Base-by-base conservation (phyloP, 1,284 basidiomycete species). In the Coriolopsis trogii region DNA sequence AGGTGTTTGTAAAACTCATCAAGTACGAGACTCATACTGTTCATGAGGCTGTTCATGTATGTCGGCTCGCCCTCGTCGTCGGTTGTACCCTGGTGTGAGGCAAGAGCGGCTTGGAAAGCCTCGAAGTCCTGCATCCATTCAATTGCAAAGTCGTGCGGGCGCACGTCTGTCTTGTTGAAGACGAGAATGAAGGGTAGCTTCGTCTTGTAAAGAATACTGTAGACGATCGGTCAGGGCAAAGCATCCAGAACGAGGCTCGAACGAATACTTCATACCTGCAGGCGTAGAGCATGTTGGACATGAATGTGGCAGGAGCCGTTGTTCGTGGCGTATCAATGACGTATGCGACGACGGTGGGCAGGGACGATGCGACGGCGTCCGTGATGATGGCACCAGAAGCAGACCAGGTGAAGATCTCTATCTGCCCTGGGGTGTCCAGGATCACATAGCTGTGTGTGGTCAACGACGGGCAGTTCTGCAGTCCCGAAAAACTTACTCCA, bases 101-200 rank as follows among this genome's bases (percentile, higher is more conserved):
- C 81, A 52, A 92, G 72, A 8, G 90, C 89, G 4, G 73, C 78
- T 59, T 94, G 91, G 68, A 92, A 92, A 20, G 81, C 82, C 70
- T 99, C 96, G 67, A 98, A 99, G 69, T 99, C 97, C 29, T 84
- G 78, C 96, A 99, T 99, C 97, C 97, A 99, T 57, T 97, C 93
- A 33, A 96, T 62, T 4, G 96, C 97, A 70, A 98, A 98, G 41
- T 87, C 82, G 71, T 96, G 92, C 2, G 88, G 78, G 60, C 88
- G 81, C 3, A 93, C 93, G 68, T 99, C 97, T 4, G 87, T 97
- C 76, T 99, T 99, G 78, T 99, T 99, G 78, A 99, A 99, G 8
- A 99, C 96, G 29, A 99, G 79, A 59, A 99, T 88, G 72, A 99
- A 98, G 0, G 97, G 97, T 0, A 99, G 78, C 59, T 95, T 92